Evolutionary conservation across 768 basidiomycete genomes (phyloP).

Genomic region (Pisolithus orientalis): DNA sequence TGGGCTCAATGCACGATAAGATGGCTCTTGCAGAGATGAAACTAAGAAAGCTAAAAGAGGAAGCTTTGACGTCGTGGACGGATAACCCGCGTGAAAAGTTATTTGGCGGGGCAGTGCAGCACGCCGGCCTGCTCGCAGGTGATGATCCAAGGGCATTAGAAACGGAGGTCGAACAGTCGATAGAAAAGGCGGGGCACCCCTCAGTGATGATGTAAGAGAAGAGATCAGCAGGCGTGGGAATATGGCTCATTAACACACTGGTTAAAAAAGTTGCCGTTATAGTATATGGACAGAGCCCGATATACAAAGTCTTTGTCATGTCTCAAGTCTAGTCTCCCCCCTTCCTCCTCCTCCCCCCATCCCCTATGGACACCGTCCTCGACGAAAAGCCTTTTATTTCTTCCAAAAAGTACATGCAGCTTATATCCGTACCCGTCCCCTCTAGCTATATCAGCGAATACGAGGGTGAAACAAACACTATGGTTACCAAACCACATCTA

Average conservation of each 20-base stretch:
- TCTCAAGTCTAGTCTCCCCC: slow-evolving; percentile 28
- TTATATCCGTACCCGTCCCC: slow-evolving; percentile 9
- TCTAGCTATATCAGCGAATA: slow-evolving; percentile 3
- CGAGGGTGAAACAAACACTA: slow-evolving; percentile 18
- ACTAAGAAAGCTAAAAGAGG: slow-evolving; percentile 1
- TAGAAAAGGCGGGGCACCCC: neutral
- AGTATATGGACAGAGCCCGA: slow-evolving; percentile 34
- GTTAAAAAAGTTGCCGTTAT: slow-evolving; percentile 33
- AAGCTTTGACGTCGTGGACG: neutral
- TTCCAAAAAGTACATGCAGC: slow-evolving; percentile 7
- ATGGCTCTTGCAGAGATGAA: neutral
- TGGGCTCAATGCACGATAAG: neutral
- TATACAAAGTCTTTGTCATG: slow-evolving; percentile 36
- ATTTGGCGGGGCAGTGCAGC: neutral
- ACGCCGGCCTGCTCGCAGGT: neutral
- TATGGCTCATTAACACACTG: slow-evolving; percentile 21
- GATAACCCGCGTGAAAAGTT: slow-evolving; percentile 2
- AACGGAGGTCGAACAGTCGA: neutral
- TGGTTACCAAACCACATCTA: slow-evolving; percentile 3
- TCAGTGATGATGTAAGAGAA: slow-evolving; percentile 14
- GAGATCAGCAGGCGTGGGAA: slow-evolving; percentile 23
- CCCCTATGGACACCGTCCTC: slow-evolving; percentile 19
- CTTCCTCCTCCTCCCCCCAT: slow-evolving; percentile 21
- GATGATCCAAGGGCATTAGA: neutral
- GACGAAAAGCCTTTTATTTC: slow-evolving; percentile 11